These are phyloP conservation scores for Cordia subcordata DNA, from an alignment of 257 asterid genomes.

Conservation along the genomic window DNA sequence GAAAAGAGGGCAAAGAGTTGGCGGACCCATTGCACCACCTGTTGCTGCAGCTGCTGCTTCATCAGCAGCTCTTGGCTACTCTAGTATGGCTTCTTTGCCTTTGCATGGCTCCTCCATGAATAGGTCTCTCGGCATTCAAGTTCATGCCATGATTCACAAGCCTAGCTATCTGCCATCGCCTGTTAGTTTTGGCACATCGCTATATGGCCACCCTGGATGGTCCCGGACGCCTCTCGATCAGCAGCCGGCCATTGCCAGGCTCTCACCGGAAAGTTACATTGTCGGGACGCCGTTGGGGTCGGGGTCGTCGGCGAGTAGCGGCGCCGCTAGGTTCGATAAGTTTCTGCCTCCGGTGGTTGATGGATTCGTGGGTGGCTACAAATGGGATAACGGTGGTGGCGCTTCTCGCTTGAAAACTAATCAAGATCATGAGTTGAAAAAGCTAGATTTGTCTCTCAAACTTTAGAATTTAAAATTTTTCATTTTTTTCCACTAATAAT, in stretches of 20 bases:
- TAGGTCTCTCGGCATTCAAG: slow-evolving; percentile 57
- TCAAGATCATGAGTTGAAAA: slow-evolving; percentile 50
- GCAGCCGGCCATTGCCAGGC: slow-evolving; percentile 47
- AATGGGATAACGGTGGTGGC: slow-evolving; percentile 31
- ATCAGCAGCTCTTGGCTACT: slow-evolving; percentile 10
- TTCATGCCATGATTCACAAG: slow-evolving; percentile 69
- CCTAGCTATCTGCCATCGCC: slow-evolving; percentile 16
- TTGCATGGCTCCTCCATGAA: slow-evolving; percentile 47
- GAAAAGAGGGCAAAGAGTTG: slow-evolving; percentile 35
- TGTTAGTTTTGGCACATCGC: not conserved
- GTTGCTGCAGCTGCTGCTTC: slow-evolving; percentile 9
- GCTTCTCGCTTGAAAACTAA: slow-evolving; percentile 23
- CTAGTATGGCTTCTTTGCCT: slow-evolving; percentile 67
- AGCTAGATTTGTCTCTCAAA: slow-evolving; percentile 77
- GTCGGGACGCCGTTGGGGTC: slow-evolving; percentile 12
- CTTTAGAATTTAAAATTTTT: slow-evolving; percentile 26
- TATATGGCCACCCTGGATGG: slow-evolving; percentile 42
- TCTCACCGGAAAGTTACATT: slow-evolving; percentile 27
- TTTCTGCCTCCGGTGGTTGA: slow-evolving; percentile 21
- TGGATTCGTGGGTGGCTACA: slow-evolving; percentile 34
- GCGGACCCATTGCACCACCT: too few relatives aligned
- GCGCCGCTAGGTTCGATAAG: slow-evolving; percentile 52
- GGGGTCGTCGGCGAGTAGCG: slow-evolving; percentile 32
- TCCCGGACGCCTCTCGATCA: slow-evolving; percentile 40
- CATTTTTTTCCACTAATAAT: not conserved